Conservation (phyloP, 352 stramenopile species). For the Thalassiosira ordinaria region DNA sequence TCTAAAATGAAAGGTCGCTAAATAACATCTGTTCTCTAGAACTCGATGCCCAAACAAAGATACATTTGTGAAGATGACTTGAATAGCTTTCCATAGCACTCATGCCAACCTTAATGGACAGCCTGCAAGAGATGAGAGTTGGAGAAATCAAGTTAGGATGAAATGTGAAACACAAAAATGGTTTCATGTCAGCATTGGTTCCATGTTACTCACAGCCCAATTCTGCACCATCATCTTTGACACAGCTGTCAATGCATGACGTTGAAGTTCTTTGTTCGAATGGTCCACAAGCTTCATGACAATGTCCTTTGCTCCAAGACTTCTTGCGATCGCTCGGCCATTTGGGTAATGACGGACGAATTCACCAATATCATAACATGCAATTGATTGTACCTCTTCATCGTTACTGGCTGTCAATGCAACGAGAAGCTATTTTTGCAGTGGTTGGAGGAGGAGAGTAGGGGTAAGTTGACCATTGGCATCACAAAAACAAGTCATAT, state of each 20-base stretch:
- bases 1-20: no score
- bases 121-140: slow-evolving; percentile 15
- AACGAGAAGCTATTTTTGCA: slow-evolving; percentile 89
- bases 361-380: slow-evolving; percentile 96
- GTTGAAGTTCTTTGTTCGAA: slow-evolving; percentile 93
- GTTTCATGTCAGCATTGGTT: not conserved
- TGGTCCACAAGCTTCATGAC: slow-evolving; percentile 96
- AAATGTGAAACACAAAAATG: not conserved
- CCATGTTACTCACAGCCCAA: slow-evolving; percentile 85
- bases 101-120: slow-evolving; percentile 11
- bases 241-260: slow-evolving; percentile 94
- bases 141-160: slow-evolving; percentile 7
- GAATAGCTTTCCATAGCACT: slow-evolving; percentile 2
- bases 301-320: slow-evolving; percentile 93
- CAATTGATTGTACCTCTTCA: slow-evolving; percentile 92
- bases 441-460: not conserved
- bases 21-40: not conserved
- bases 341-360: slow-evolving; percentile 97
- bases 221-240: slow-evolving; percentile 98
- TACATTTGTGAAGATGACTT: not conserved
- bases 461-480: not conserved
- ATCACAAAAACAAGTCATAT: no score
- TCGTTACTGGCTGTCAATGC: slow-evolving; percentile 90
- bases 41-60: not conserved
- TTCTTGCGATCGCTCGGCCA: slow-evolving; percentile 92